These are phyloP conservation scores for Tolypocladium endophyticum DNA, from an alignment of 2,329 filamentous ascomycete species.

Conservation along the genomic window DNA sequence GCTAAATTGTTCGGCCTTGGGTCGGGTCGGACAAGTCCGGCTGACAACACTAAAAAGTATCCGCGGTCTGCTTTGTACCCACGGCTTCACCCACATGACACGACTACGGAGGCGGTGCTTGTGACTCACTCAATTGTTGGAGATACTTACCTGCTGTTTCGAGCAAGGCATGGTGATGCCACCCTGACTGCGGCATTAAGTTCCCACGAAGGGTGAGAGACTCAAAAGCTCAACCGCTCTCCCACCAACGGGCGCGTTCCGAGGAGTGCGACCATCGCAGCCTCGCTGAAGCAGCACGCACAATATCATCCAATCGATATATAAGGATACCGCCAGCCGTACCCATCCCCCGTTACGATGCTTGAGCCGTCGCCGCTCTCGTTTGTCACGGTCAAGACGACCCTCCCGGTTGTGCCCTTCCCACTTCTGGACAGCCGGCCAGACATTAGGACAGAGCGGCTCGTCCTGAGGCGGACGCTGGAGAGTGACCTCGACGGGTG, in stretches of 20 bases:
- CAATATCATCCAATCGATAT: not conserved
- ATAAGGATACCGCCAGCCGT: not conserved
- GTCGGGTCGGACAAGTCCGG: not conserved
- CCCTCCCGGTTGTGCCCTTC: conserved; percentile 30
- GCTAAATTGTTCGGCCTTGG: not conserved
- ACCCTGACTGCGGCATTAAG: not conserved
- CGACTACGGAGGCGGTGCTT: not conserved
- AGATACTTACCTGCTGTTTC: not conserved
- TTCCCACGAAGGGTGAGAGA: not conserved
- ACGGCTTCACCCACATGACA: not conserved
- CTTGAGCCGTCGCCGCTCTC: conserved; percentile 10
- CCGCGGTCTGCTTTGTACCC: not conserved
- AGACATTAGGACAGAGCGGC: conserved; percentile 37
- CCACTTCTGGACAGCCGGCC: conserved; percentile 27
- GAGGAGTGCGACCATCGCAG: not conserved
- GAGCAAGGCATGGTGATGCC: not conserved
- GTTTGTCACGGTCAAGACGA: conserved; percentile 35
- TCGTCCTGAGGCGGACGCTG: conserved; percentile 41
- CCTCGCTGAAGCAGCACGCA: not conserved
- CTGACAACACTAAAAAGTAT: not conserved
- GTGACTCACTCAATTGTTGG: not conserved
- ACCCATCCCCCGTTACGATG: not conserved
- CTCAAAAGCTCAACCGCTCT: not conserved
- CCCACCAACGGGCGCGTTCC: not conserved
- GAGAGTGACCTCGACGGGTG: conserved; percentile 39